Conservation (phyloP, 306 rosid genomes). For the Quillaja saponaria region DNA sequence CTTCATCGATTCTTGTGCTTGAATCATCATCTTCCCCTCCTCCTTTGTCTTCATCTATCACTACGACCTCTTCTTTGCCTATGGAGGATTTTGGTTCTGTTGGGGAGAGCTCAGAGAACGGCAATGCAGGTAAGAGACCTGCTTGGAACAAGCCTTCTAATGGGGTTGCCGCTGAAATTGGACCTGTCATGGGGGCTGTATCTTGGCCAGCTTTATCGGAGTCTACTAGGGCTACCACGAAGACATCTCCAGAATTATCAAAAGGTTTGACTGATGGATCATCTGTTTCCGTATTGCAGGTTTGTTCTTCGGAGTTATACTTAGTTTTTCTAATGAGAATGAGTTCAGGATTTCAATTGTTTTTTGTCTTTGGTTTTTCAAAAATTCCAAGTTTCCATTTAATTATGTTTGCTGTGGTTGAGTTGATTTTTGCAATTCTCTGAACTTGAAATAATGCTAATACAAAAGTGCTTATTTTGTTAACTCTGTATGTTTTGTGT, state of each 20-base stretch:
- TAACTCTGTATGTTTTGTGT: not conserved
- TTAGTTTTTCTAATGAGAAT: not conserved
- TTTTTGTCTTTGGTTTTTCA: not conserved
- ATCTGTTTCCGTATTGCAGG: constrained; percentile 55
- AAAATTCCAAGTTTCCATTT: not conserved
- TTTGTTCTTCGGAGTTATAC: constrained; percentile 35
- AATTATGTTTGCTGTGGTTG: constrained; percentile 4
- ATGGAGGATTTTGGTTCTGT: constrained; percentile 43
- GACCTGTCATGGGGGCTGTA: constrained; percentile 63
- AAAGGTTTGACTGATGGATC: constrained; percentile 60
- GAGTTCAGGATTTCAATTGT: not conserved
- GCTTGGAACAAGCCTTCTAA: constrained; percentile 76
- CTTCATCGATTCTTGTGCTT: constrained; percentile 26
- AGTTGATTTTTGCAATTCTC: constrained; percentile 10
- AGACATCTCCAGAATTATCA: constrained; percentile 52
- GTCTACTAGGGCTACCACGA: constrained; percentile 50
- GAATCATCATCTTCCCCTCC: constrained; percentile 27
- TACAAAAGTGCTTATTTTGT: not conserved
- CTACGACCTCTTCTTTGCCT: not conserved
- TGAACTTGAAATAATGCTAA: not conserved
- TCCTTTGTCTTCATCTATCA: not conserved
- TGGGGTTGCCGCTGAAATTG: constrained; percentile 50
- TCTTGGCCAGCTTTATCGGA: constrained; percentile 76
- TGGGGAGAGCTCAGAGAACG: constrained; percentile 45
- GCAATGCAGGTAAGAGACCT: constrained; percentile 54